phyloP scores from a whole-genome alignment of 805 yeast genomes.

The Candida koratica region DNA sequence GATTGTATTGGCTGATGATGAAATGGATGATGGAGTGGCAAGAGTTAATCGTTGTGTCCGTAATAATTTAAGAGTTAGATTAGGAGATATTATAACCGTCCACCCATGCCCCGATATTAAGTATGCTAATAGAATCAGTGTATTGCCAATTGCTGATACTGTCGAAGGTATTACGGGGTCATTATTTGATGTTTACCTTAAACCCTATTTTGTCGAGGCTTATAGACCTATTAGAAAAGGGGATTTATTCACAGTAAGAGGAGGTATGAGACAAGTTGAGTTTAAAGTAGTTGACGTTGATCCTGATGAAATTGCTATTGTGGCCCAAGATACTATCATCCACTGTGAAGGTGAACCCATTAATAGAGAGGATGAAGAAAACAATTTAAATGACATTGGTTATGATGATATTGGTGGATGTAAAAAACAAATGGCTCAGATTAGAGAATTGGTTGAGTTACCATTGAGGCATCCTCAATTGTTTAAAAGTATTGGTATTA shows the following conservation, averaged over 20 bases:
- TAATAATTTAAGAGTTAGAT: conserved; percentile 87
- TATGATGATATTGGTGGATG: conserved; percentile 99
- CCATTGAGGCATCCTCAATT: conserved; percentile 98
- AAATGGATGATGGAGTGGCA: conserved; percentile 91
- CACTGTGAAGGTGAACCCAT: conserved; percentile 99
- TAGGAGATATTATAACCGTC: conserved; percentile 87
- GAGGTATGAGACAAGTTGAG: conserved; percentile 99
- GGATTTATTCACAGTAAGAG: conserved; percentile 92
- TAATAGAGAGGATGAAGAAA: conserved; percentile 96
- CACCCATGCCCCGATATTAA: conserved; percentile 98
- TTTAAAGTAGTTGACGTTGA: conserved; percentile 98
- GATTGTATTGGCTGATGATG: conserved; percentile 94
- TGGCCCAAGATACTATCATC: conserved; percentile 95
- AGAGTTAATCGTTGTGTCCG: conserved; percentile 94
- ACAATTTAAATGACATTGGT: conserved; percentile 93
- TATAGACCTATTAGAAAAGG: conserved; percentile 98
- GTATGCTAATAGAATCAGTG: conserved; percentile 91
- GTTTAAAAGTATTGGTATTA: conserved; percentile 96
- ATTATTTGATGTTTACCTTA: conserved; percentile 89
- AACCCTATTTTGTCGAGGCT: conserved; percentile 98
- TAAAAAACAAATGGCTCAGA: conserved; percentile 99
- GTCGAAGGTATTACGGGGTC: conserved; percentile 98
- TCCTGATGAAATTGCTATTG: conserved; percentile 95
- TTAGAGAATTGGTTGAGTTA: conserved; percentile 95
- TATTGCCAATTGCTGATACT: conserved; percentile 95